Evolutionary conservation across 2,329 filamentous ascomycete species (phyloP).

Genomic region (Xylariaceae sp.): DNA sequence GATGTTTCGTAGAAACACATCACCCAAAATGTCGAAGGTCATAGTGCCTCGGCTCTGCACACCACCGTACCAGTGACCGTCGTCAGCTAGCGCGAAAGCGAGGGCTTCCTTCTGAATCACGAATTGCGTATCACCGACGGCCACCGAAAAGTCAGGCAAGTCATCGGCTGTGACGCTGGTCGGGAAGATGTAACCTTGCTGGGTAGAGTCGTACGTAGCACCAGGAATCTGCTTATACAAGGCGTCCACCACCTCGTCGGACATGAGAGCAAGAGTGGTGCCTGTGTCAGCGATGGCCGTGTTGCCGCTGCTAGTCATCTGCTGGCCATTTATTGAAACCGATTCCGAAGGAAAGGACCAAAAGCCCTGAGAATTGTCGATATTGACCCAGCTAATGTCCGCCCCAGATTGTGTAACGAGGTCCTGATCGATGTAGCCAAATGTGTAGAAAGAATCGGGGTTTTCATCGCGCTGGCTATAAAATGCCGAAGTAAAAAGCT

Average conservation of each 20-base stretch:
- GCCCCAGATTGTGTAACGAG: slow-evolving; percentile 58
- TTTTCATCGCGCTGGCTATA: slow-evolving; percentile 60
- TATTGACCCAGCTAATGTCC: slow-evolving; percentile 62
- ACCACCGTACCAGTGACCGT: slow-evolving; percentile 63
- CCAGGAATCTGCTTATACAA: slow-evolving; percentile 70
- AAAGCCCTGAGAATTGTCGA: slow-evolving; percentile 70
- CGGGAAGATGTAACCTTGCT: slow-evolving; percentile 71
- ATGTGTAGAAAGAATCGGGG: slow-evolving; percentile 66
- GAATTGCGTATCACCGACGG: slow-evolving; percentile 66
- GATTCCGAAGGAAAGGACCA: slow-evolving; percentile 69
- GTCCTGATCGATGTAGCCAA: slow-evolving; percentile 71
- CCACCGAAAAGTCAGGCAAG: slow-evolving; percentile 66
- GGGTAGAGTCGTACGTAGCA: slow-evolving; percentile 58
- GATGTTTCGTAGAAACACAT: slow-evolving; percentile 66
- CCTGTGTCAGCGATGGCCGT: slow-evolving; percentile 74
- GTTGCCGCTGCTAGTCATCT: slow-evolving; percentile 56
- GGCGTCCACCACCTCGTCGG: slow-evolving; percentile 63
- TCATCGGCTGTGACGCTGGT: slow-evolving; percentile 54
- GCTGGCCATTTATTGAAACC: slow-evolving; percentile 62
- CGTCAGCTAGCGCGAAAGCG: slow-evolving; percentile 61
- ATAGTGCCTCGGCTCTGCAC: slow-evolving; percentile 67
- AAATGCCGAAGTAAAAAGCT: slow-evolving; percentile 69
- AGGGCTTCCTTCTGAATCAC: slow-evolving; percentile 67
- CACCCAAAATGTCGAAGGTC: slow-evolving; percentile 68
- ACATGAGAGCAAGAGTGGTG: slow-evolving; percentile 70